Percentiles rank a stretch among this genome's conserved stretches.
These are phyloP conservation scores for Lepiota venenata DNA, from an alignment of 768 basidiomycete species.

Conservation along the genomic window DNA sequence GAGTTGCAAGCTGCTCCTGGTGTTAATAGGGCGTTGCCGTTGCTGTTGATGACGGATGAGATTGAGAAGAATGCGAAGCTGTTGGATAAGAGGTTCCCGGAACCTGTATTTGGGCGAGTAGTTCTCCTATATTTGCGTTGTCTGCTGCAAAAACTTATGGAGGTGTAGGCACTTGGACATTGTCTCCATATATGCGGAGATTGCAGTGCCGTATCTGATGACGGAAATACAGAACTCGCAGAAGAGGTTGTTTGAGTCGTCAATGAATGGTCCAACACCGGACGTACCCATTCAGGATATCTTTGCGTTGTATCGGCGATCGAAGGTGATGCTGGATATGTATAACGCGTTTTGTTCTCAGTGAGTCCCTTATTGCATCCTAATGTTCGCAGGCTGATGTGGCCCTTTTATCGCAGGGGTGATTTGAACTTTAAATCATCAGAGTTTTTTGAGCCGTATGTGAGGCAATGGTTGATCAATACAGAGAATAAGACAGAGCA, in stretches of 20 bases:
- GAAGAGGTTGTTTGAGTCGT: conserved; percentile 75
- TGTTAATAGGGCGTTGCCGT: conserved; percentile 76
- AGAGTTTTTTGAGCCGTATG: conserved; percentile 83
- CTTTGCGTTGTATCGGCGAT: conserved; percentile 80
- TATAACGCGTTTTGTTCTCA: conserved; percentile 73
- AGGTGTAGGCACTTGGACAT: conserved; percentile 61
- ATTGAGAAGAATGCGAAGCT: conserved; percentile 82
- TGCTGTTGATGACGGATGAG: conserved; percentile 84
- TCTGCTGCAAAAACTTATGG: conserved; percentile 1
- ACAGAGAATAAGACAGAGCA: conserved; percentile 88
- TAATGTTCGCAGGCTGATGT: neutral
- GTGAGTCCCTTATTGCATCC: conserved; percentile 40
- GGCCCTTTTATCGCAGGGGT: conserved; percentile 32
- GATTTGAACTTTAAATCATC: conserved; percentile 65
- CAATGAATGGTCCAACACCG: conserved; percentile 83
- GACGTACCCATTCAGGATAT: conserved; percentile 89
- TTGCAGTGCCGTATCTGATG: conserved; percentile 62
- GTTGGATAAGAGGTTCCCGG: conserved; percentile 84
- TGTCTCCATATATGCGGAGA: conserved; percentile 70
- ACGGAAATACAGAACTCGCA: conserved; percentile 65
- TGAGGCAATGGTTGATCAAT: conserved; percentile 83
- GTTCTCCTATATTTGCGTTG: neutral
- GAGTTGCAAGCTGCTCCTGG: conserved; percentile 68
- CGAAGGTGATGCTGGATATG: conserved; percentile 76
- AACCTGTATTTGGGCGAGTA: conserved; percentile 75